Evolutionary conservation across 805 yeast genomes (phyloP).

Genomic region (Sugiyamaella lignohabitans): DNA sequence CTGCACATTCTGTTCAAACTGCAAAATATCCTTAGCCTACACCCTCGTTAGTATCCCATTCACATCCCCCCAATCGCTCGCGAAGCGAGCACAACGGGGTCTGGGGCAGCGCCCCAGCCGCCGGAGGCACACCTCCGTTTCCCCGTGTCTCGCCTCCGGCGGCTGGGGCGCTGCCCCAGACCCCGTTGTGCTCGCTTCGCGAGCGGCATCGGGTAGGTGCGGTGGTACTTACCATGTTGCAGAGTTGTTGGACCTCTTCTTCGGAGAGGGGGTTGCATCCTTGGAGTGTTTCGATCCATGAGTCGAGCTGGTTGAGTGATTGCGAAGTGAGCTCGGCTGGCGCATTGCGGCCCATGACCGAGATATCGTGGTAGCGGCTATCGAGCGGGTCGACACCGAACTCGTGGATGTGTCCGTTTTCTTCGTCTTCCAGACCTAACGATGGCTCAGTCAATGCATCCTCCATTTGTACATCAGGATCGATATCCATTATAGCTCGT

Average conservation of each 20-base stretch:
- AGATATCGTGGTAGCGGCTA: constrained; percentile 21
- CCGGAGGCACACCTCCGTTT: too few species aligned
- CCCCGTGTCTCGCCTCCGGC: too few species aligned
- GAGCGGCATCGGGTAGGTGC: too few species aligned
- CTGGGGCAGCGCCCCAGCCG: too few species aligned
- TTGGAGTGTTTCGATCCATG: constrained; percentile 75
- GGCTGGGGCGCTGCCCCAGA: too few species aligned
- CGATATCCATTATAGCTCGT: constrained; percentile 33
- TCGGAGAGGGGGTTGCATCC: constrained; percentile 44
- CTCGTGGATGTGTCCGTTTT: constrained; percentile 33
- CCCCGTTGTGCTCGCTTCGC: too few species aligned
- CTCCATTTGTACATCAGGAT: constrained; percentile 36
- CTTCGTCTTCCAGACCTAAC: constrained; percentile 71
- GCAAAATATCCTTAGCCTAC: constrained; percentile 78
- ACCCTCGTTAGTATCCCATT: background rate
- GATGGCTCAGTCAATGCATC: constrained; percentile 49
- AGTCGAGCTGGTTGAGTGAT: constrained; percentile 66
- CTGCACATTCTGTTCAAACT: constrained; percentile 88
- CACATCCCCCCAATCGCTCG: background rate
- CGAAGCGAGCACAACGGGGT: too few species aligned
- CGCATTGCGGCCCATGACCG: constrained; percentile 39
- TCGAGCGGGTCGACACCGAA: constrained; percentile 9
- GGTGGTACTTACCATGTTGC: constrained; percentile 61
- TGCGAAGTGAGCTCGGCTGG: constrained; percentile 40
- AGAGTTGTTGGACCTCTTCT: constrained; percentile 69